Evolutionary conservation across 1,139 yeast species (phyloP).

Genomic region (Blastobotrys persicus): DNA sequence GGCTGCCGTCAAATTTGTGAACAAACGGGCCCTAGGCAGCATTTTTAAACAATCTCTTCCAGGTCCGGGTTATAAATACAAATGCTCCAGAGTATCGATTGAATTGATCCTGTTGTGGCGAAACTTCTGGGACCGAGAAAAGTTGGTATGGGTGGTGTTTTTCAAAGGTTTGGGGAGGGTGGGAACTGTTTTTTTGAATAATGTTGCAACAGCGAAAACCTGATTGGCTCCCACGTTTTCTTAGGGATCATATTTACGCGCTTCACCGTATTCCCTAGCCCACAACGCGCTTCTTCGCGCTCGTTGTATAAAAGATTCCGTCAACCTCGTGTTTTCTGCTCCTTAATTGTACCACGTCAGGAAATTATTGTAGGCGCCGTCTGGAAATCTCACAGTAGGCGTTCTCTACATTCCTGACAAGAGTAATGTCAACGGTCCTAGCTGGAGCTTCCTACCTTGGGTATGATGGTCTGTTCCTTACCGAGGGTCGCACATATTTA

Average conservation of each 20-base stretch:
- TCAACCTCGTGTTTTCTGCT: conserved; percentile 11
- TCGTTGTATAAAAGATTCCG: conserved; percentile 6
- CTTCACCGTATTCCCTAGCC: not conserved
- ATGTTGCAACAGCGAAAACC: not conserved
- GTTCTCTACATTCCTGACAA: conserved; percentile 31
- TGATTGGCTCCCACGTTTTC: conserved; percentile 4
- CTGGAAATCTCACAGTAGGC: conserved; percentile 17
- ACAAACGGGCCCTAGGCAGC: conserved; percentile 22
- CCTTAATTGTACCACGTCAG: conserved; percentile 30
- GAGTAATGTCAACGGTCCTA: conserved; percentile 29
- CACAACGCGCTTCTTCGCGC: conserved; percentile 4
- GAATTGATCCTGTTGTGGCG: not conserved
- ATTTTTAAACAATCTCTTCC: conserved; percentile 8
- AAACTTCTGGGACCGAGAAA: not conserved
- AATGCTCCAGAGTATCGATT: not conserved
- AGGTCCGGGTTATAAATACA: not conserved
- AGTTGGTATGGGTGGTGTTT: not conserved
- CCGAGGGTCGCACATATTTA: conserved; percentile 33
- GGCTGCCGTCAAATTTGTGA: conserved; percentile 17
- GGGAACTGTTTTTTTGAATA: not conserved
- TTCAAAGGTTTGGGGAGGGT: not conserved
- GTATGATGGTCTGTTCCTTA: conserved; percentile 35
- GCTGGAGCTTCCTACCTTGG: conserved; percentile 35
- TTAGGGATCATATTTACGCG: conserved; percentile 2
- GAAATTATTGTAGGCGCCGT: conserved; percentile 32